Conservation (phyloP, 2,329 filamentous ascomycete species). For the Botrytis fragariae region DNA sequence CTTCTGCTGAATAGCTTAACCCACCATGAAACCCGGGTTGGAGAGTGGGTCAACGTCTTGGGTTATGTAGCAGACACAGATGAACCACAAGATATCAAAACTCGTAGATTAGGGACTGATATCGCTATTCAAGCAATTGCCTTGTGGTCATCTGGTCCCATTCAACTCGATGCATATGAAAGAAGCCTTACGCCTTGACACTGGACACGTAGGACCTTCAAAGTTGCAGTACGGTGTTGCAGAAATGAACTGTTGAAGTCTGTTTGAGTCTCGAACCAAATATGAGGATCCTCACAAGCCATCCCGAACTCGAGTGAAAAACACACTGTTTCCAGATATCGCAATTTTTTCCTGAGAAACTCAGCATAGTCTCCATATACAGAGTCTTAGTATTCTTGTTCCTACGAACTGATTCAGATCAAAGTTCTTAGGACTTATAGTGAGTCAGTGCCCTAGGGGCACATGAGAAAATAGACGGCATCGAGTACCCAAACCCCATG, state of each 20-base stretch:
- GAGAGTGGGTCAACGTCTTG: slow-evolving; percentile 87
- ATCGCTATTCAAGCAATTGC: slow-evolving; percentile 67
- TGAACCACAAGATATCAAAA: slow-evolving; percentile 15
- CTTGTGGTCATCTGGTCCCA: slow-evolving; percentile 71
- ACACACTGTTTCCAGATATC: not conserved
- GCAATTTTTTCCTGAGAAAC: not conserved
- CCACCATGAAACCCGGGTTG: slow-evolving; percentile 62
- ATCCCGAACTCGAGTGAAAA: not conserved
- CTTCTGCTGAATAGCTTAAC: slow-evolving; percentile 67
- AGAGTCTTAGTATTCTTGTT: not conserved
- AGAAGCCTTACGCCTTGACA: slow-evolving; percentile 31
- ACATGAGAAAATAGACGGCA: not conserved
- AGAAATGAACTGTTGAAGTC: not conserved
- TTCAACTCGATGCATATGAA: slow-evolving; percentile 73
- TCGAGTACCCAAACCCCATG: not conserved
- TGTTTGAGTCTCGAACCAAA: not conserved
- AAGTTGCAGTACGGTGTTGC: not conserved
- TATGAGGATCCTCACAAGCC: not conserved
- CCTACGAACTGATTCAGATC: not conserved
- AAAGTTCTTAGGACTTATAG: not conserved
- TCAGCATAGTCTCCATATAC: not conserved
- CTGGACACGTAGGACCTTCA: not conserved
- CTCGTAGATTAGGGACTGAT: slow-evolving; percentile 35
- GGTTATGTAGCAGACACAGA: slow-evolving; percentile 61
- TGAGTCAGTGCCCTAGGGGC: not conserved